Evolutionary conservation across 306 rosid species (phyloP).

Genomic region (Aeschynomene evenia): DNA sequence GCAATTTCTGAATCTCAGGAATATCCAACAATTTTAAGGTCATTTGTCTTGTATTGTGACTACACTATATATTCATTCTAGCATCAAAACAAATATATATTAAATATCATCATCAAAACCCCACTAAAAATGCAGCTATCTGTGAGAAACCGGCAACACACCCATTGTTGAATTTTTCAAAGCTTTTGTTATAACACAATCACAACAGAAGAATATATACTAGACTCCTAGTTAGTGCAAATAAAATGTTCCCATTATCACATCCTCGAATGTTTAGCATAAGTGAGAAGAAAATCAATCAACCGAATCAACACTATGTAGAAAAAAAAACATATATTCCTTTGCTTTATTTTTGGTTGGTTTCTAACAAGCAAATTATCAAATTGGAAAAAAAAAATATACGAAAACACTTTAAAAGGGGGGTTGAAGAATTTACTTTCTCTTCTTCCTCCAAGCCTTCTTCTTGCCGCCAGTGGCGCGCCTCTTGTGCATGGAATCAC

Average conservation of each 20-base stretch:
- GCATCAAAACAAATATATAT: neutral
- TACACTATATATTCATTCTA: neutral
- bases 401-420: neutral
- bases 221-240: neutral
- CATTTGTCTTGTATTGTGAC: neutral
- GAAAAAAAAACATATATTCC: neutral
- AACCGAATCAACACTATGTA: neutral
- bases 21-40: neutral
- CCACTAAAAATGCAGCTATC: no score
- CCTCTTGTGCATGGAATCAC: conserved; percentile 74
- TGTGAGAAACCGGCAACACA: neutral
- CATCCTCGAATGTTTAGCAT: neutral
- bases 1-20: neutral
- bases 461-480: conserved; percentile 72
- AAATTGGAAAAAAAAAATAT: neutral
- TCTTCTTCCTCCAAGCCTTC: conserved; percentile 72
- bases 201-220: neutral
- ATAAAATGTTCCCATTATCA: neutral
- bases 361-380: no score
- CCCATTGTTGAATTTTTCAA: neutral
- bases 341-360: no score
- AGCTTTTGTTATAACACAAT: neutral
- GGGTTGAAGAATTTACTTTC: conserved; percentile 38
- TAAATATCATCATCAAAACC: neutral
- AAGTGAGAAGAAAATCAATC: neutral